Evolutionary conservation across 2,329 filamentous ascomycete genomes (phyloP).

Genomic region (Dactylellina parvicollis): DNA sequence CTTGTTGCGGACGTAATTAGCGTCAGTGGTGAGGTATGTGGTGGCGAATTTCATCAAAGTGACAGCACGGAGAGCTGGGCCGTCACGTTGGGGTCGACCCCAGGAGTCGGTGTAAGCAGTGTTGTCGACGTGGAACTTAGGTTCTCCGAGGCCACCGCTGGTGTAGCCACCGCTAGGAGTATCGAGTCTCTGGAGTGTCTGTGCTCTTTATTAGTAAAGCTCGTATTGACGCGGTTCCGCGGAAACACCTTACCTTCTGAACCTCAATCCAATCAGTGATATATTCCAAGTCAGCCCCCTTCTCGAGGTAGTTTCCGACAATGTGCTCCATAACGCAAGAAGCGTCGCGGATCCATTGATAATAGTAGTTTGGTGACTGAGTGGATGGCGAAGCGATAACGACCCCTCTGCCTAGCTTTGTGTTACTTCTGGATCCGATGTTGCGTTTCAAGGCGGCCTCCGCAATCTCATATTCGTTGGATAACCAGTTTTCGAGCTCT

Average conservation of each 20-base stretch:
- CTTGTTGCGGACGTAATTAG: slow-evolving; percentile 59
- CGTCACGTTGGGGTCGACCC: slow-evolving; percentile 64
- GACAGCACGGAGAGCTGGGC: slow-evolving; percentile 61
- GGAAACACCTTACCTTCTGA: slow-evolving; percentile 15
- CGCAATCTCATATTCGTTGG: slow-evolving; percentile 22
- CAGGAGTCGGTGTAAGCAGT: slow-evolving; percentile 60
- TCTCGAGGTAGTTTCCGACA: slow-evolving; percentile 61
- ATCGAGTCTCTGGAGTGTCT: slow-evolving; percentile 61
- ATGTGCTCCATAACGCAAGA: slow-evolving; percentile 63
- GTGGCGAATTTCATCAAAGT: slow-evolving; percentile 63
- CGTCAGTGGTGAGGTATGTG: slow-evolving; percentile 60
- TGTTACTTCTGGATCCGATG: slow-evolving; percentile 36
- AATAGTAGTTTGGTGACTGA: slow-evolving; percentile 63
- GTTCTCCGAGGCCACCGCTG: slow-evolving; percentile 62
- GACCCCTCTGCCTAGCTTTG: slow-evolving; percentile 58
- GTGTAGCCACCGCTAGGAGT: slow-evolving; percentile 59
- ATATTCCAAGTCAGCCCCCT: slow-evolving; percentile 32
- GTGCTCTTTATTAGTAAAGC: slow-evolving; percentile 8
- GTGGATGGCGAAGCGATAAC: slow-evolving; percentile 63
- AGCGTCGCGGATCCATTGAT: slow-evolving; percentile 64
- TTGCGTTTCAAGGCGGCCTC: slow-evolving; percentile 49
- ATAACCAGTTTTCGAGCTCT: slow-evolving; percentile 27
- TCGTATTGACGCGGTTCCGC: slow-evolving; percentile 58
- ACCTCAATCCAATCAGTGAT: slow-evolving; percentile 48
- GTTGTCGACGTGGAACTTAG: slow-evolving; percentile 62